Percentiles rank a stretch among this genome's conserved stretches.
Evolutionary conservation across 2,329 filamentous ascomycete genomes (phyloP).

Genomic region (Colletotrichum somersetense): DNA sequence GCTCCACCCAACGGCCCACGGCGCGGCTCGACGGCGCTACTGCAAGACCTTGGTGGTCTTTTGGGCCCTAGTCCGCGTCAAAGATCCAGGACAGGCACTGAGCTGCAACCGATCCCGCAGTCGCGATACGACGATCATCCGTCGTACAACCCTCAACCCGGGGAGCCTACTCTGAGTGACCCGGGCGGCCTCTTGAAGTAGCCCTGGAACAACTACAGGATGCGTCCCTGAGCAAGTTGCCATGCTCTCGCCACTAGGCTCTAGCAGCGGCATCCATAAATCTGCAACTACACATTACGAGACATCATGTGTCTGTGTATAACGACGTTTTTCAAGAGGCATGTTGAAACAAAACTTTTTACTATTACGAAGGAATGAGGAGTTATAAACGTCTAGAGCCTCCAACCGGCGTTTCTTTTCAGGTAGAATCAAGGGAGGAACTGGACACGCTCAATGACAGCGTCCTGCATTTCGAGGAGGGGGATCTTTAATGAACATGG

Average conservation of each 20-base stretch:
- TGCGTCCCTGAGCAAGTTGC: background rate
- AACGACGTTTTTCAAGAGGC: constrained; percentile 25
- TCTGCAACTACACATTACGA: background rate
- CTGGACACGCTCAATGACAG: constrained; percentile 22
- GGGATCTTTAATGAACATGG: constrained; percentile 43
- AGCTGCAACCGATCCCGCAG: constrained; percentile 62
- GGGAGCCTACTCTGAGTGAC: constrained; percentile 54
- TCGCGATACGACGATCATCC: constrained; percentile 51
- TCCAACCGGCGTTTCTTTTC: constrained; percentile 31
- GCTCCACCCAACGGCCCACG: constrained; percentile 61
- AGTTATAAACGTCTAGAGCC: constrained; percentile 36
- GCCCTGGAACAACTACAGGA: background rate
- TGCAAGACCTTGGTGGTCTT: constrained; percentile 70
- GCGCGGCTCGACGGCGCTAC: constrained; percentile 68
- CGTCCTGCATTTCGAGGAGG: constrained; percentile 15
- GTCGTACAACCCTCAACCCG: constrained; percentile 47
- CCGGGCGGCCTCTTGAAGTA: constrained; percentile 56
- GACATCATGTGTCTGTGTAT: constrained; percentile 29
- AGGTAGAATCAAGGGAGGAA: background rate
- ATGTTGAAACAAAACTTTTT: background rate
- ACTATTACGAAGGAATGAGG: constrained; percentile 7
- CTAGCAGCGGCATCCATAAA: background rate
- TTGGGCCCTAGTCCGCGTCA: constrained; percentile 57
- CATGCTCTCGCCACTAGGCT: constrained; percentile 2
- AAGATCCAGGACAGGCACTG: constrained; percentile 54